Conservation (phyloP, 73 alveolate genomes). For the Paramecium pentaurelia region DNA sequence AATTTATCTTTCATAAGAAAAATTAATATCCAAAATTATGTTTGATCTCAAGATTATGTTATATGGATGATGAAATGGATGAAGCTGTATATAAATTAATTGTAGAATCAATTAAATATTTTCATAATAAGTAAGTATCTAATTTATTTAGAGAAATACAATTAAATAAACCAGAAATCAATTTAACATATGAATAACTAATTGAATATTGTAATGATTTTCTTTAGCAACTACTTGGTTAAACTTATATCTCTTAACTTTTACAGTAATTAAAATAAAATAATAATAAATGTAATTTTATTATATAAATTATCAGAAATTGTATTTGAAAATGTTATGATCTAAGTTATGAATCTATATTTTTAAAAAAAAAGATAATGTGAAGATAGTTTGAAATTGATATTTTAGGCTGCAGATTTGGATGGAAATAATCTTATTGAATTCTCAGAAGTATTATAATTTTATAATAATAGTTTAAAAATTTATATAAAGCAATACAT, state of each 20-base stretch:
- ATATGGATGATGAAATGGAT: slow-evolving; percentile 44
- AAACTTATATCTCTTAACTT: not conserved
- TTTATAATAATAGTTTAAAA: not conserved
- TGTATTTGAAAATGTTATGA: not conserved
- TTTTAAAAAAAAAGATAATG: slow-evolving; percentile 12
- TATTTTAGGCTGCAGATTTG: slow-evolving; percentile 40
- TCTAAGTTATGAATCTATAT: not conserved
- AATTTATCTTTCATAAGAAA: not conserved
- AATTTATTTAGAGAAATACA: not conserved
- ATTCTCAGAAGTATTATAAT: slow-evolving; percentile 3
- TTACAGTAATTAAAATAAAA: not conserved
- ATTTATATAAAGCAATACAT: slow-evolving; percentile 24
- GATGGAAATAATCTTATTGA: slow-evolving; percentile 43
- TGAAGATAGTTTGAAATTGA: slow-evolving; percentile 12
- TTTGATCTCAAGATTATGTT: not conserved
- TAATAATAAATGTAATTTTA: not conserved
- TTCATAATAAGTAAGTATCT: not conserved
- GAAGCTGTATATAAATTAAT: slow-evolving; percentile 3
- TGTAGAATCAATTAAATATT: not conserved
- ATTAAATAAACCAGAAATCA: not conserved
- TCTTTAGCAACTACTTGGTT: not conserved
- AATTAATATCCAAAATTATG: not conserved
- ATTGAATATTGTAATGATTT: not conserved
- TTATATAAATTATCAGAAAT: not conserved
- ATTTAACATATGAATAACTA: not conserved